A percentile compares a stretch with the other conserved stretches of the same genome.
These are phyloP conservation scores for Mortierella alpina DNA, from an alignment of 192 early-diverging fungal genomes.

Conservation along the genomic window DNA sequence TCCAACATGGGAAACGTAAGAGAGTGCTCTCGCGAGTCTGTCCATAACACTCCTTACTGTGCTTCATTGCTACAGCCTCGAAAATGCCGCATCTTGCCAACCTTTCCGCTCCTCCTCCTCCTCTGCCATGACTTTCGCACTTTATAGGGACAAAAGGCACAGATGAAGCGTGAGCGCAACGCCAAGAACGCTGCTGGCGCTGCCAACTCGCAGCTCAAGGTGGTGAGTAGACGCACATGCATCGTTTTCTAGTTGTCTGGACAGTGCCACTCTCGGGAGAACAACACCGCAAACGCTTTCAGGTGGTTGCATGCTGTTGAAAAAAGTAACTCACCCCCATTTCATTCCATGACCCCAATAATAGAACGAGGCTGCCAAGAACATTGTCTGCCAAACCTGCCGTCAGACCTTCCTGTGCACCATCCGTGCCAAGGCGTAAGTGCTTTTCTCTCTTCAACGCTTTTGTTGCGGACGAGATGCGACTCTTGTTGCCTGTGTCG, in stretches of 20 bases:
- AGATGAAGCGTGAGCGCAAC: conserved; percentile 76
- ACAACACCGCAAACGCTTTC: too few relatives aligned
- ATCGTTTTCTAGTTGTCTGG: not conserved
- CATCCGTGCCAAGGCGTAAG: conserved; percentile 74
- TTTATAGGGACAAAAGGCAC: conserved; percentile 70
- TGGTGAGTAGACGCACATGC: conserved; percentile 45
- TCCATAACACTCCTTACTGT: not conserved
- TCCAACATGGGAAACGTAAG: conserved; percentile 46
- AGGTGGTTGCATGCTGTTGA: not conserved
- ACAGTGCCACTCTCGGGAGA: not conserved
- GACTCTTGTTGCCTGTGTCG: not conserved
- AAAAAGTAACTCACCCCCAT: not conserved
- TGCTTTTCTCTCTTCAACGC: not conserved
- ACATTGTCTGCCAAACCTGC: conserved; percentile 81
- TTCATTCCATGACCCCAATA: not conserved
- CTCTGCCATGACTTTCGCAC: not conserved
- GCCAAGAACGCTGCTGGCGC: conserved; percentile 62
- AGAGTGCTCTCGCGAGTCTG: not conserved
- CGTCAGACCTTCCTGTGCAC: conserved; percentile 87
- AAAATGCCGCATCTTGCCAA: not conserved
- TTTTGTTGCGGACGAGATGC: too few relatives aligned
- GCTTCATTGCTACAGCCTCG: not conserved
- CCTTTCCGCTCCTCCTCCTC: not conserved
- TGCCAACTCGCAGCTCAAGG: conserved; percentile 72
- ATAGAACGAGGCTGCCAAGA: conserved; percentile 88